Percentiles rank a stretch among this genome's conserved stretches.
Evolutionary conservation across 2,329 filamentous ascomycete species (phyloP).

Genomic region (Apiospora sp.): DNA sequence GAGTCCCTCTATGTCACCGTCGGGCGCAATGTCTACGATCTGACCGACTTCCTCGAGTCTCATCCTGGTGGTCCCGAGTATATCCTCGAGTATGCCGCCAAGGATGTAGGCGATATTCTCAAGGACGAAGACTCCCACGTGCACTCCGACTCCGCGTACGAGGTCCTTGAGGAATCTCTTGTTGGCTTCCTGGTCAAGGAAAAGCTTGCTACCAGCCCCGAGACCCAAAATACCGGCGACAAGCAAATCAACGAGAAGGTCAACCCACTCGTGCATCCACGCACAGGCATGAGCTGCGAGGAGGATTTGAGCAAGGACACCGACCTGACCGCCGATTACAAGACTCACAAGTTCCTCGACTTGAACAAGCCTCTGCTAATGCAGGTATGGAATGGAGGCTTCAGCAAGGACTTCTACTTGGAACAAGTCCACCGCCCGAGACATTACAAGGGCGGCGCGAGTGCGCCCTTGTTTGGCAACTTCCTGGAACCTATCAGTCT

Average conservation of each 20-base stretch:
- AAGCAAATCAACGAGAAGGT: conserved; percentile 45
- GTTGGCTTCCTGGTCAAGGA: conserved; percentile 80
- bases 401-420: conserved; percentile 95
- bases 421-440: conserved; percentile 95
- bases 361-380: conserved; percentile 82
- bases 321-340: conserved; percentile 78
- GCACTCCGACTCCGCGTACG: conserved; percentile 94
- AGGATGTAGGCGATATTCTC: conserved; percentile 84
- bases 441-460: conserved; percentile 93
- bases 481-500: conserved; percentile 97
- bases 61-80: conserved; percentile 92
- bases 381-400: conserved; percentile 88
- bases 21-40: conserved; percentile 90
- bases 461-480: conserved; percentile 94
- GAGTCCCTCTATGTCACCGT: conserved; percentile 94
- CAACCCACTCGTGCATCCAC: conserved; percentile 57
- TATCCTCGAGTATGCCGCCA: conserved; percentile 88
- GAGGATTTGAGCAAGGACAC: conserved; percentile 90
- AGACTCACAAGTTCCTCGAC: conserved; percentile 93
- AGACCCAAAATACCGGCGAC: conserved; percentile 41
- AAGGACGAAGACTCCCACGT: conserved; percentile 82
- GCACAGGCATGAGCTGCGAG: conserved; percentile 87
- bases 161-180: conserved; percentile 87
- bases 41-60: conserved; percentile 88
- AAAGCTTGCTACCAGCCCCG: conserved; percentile 52